Conservation (phyloP, 805 yeast genomes). For the Peterozyma xylosa region DNA sequence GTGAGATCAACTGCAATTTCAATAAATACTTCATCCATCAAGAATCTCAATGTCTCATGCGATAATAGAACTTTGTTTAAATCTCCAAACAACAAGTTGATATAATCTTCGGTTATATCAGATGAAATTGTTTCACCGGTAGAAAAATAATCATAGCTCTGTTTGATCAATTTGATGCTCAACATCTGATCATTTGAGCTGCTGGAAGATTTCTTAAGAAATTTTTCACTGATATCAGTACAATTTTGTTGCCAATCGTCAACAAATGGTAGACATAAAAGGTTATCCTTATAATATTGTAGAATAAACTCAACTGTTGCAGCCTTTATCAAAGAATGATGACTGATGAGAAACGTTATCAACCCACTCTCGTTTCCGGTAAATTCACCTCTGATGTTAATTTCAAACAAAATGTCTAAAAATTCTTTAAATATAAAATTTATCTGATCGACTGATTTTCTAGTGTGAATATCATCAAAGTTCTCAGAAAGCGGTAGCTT, state of each 20-base stretch:
- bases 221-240: slow-evolving; percentile 11
- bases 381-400: slow-evolving; percentile 23
- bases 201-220: slow-evolving; percentile 39
- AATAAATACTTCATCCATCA: neutral
- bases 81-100: neutral
- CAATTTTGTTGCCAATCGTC: slow-evolving; percentile 45
- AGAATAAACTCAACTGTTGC: slow-evolving; percentile 35
- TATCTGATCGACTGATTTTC: no score
- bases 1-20: neutral
- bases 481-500: no score
- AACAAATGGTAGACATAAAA: slow-evolving; percentile 45
- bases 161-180: neutral
- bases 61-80: neutral
- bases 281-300: slow-evolving; percentile 36
- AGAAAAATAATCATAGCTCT: neutral
- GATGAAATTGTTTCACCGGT: neutral
- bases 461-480: no score
- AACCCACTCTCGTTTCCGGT: slow-evolving; percentile 35
- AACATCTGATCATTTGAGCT: slow-evolving; percentile 4
- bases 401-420: slow-evolving; percentile 27
- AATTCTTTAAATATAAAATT: slow-evolving; percentile 22
- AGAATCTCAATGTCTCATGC: neutral
- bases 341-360: slow-evolving; percentile 21
- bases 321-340: neutral
- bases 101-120: neutral